phyloP scores from a whole-genome alignment of 495 filamentous ascomycete genomes.

The Arthonia radiata region DNA sequence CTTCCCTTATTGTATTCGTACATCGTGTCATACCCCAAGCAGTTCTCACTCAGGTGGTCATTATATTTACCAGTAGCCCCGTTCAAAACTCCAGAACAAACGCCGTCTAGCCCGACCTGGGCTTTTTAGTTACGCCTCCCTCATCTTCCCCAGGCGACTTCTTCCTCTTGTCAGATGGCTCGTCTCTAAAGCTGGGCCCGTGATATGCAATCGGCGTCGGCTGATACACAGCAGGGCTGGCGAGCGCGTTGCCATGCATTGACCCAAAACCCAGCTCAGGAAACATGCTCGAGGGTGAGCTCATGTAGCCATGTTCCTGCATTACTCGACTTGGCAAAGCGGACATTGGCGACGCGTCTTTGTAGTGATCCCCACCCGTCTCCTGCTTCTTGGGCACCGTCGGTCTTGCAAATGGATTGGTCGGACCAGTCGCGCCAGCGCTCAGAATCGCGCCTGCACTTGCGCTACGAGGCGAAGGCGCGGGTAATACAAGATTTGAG shows the following conservation, averaged over 20 bases:
- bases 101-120: too few species aligned
- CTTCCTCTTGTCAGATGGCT: conserved; percentile 16
- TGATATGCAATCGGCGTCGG: conserved; percentile 49
- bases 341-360: conserved; percentile 93
- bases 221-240: conserved; percentile 74
- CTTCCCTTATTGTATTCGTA: too few species aligned
- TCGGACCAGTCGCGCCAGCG: conserved; percentile 76
- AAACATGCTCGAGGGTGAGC: conserved; percentile 76
- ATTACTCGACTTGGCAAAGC: conserved; percentile 82
- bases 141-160: conserved; percentile 14
- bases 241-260: conserved; percentile 53
- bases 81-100: too few species aligned
- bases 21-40: too few species aligned
- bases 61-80: too few species aligned
- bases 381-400: conserved; percentile 30
- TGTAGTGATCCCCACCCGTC: conserved; percentile 20
- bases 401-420: conserved; percentile 85
- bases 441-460: conserved; percentile 64
- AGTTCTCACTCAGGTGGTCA: too few species aligned
- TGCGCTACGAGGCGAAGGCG: conserved; percentile 83
- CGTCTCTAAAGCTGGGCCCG: conserved; percentile 15
- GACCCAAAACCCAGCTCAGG: conserved; percentile 63
- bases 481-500: conserved; percentile 59
- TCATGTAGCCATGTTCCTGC: conserved; percentile 55
- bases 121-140: conserved; percentile 11